These are phyloP conservation scores for Fusarium transvaalense DNA, from an alignment of 2,329 filamentous ascomycete genomes.

Conservation along the genomic window DNA sequence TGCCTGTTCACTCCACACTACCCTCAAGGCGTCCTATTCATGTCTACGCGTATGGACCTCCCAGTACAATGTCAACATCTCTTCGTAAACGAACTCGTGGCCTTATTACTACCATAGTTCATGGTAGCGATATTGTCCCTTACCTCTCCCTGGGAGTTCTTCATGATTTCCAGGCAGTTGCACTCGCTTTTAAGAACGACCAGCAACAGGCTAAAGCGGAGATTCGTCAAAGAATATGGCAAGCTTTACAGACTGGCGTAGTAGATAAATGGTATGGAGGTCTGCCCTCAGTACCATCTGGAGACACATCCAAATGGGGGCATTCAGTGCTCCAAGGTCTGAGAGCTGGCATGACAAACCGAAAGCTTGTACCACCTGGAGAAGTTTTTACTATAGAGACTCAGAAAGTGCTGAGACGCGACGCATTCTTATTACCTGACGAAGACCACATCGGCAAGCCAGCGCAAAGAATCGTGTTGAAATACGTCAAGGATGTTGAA, in stretches of 20 bases:
- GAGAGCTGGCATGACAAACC: slow-evolving; percentile 74
- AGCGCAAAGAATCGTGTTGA: slow-evolving; percentile 76
- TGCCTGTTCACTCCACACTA: slow-evolving; percentile 61
- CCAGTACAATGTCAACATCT: slow-evolving; percentile 77
- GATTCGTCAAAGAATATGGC: slow-evolving; percentile 75
- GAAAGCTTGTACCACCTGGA: slow-evolving; percentile 79
- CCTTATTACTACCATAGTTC: slow-evolving; percentile 79
- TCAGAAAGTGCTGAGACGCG: slow-evolving; percentile 73
- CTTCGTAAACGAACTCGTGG: slow-evolving; percentile 78
- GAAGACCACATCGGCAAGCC: slow-evolving; percentile 70
- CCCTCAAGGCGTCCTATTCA: slow-evolving; percentile 79
- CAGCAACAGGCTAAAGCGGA: slow-evolving; percentile 75
- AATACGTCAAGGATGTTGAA: slow-evolving; percentile 79
- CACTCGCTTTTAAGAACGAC: slow-evolving; percentile 79
- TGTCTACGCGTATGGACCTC: slow-evolving; percentile 83
- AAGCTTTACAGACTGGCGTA: slow-evolving; percentile 71
- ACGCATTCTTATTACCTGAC: slow-evolving; percentile 67
- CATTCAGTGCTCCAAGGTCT: slow-evolving; percentile 75
- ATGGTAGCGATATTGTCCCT: slow-evolving; percentile 80
- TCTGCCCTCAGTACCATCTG: slow-evolving; percentile 52
- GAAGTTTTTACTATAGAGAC: slow-evolving; percentile 81
- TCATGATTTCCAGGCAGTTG: slow-evolving; percentile 79
- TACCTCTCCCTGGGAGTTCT: slow-evolving; percentile 79
- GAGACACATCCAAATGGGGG: slow-evolving; percentile 77
- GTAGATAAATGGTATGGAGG: slow-evolving; percentile 71